phyloP scores from a whole-genome alignment of 495 filamentous ascomycete species.

The Corynascus novoguineensis region DNA sequence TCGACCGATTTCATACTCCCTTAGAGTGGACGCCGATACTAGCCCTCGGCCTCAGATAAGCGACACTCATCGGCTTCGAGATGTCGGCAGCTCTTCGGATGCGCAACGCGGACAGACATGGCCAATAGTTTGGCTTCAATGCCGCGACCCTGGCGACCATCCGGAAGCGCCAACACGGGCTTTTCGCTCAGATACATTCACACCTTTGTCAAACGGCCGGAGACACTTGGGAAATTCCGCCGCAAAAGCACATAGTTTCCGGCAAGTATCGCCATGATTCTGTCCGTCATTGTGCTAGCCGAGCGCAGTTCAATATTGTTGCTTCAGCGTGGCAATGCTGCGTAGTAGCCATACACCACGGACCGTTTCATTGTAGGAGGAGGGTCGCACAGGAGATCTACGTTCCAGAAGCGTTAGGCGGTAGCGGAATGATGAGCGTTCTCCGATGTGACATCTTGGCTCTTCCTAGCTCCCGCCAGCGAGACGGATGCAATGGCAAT shows the following conservation, averaged over 20 bases:
- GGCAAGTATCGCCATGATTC: background rate
- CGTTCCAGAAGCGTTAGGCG: background rate
- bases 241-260: background rate
- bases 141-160: background rate
- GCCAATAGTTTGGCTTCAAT: conserved; percentile 1
- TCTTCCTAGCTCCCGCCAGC: conserved; percentile 7
- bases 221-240: background rate
- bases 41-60: background rate
- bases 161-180: background rate
- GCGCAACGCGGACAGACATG: background rate
- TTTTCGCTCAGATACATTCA: background rate
- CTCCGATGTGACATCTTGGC: background rate
- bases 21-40: background rate
- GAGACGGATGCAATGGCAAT: conserved; percentile 15
- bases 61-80: background rate
- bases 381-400: conserved; percentile 1
- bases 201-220: background rate
- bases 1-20: background rate
- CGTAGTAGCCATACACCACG: background rate
- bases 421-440: too few relatives aligned
- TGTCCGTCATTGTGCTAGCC: background rate
- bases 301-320: background rate
- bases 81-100: background rate
- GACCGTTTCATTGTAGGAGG: background rate
- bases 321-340: background rate